Base-by-base conservation (phyloP, 306 rosid genomes). In the Dryas drummondii region DNA sequence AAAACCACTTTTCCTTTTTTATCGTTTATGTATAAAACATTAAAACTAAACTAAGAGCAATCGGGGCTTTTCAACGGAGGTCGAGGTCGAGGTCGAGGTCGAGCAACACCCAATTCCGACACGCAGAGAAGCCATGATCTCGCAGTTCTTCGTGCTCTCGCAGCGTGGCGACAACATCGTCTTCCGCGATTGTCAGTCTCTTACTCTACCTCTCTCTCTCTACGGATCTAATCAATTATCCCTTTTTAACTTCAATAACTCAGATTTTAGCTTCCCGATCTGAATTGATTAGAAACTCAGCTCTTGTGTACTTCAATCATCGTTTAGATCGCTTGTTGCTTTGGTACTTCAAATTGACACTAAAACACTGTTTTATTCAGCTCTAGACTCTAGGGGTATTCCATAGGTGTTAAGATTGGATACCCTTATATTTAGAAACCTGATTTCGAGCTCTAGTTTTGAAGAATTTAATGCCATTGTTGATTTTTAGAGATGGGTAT, bases 111-210 rank as follows among this genome's bases (percentile, higher is more conserved):
- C 61, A 61, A 32, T 74, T 10, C 74, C 62, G 74, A 40, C 62
- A 37, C 12, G 12, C 5, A 41, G 48, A 47, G 62, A 47, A 32
- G 78, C 74, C 74, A 84, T 84, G 87, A 84, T 84, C 71, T 84
- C 85, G 58, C 87, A 84, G 64, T 81, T 84, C 72, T 84, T 84
- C 85, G 76, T 84, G 64, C 85, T 84, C 7, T 84, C 87, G 45
- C 87, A 84, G 83, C 87, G 87, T 46, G 87, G 87, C 78, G 87
- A 84, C 14, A 84, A 81, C 73, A 84, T 84, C 70, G 87, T 84
- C 73, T 84, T 84, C 68, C 87, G 87, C 67, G 87, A 84, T 58
- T 84, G 87, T 84, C 48, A 84, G 85, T 76, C 76, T 56, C 65
- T 72, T 51, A 47, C 42, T 46, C 27, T 53, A 17, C 17, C 71